Evolutionary conservation across 225 moss, liverwort and hornwort species (phyloP).

Genomic region (Takakia lepidozioides): DNA sequence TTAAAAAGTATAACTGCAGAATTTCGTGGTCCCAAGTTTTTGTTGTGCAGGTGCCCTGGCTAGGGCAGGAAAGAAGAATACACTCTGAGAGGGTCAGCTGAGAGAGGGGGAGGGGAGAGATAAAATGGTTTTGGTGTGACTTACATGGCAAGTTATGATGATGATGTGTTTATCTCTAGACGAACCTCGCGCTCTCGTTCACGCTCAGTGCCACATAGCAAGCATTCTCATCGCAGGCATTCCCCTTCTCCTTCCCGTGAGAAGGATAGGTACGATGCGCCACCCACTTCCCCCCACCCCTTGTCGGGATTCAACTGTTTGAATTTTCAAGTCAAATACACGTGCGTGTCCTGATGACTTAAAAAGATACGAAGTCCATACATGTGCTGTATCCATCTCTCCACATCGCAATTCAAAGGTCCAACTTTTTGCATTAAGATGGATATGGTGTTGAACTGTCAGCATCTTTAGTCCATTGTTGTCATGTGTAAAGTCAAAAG

Average conservation of each 20-base stretch:
- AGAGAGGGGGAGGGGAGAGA: conserved; percentile 44
- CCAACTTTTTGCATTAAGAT: too few species aligned
- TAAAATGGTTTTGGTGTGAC: conserved; percentile 66
- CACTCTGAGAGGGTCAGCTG: conserved; percentile 62
- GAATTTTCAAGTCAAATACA: too few species aligned
- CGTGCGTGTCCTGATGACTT: too few species aligned
- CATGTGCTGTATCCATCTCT: too few species aligned
- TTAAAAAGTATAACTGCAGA: conserved; percentile 50
- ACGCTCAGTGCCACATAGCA: conserved; percentile 97
- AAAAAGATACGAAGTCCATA: too few species aligned
- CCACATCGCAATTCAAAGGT: too few species aligned
- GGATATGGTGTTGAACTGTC: too few species aligned
- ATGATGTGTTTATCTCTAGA: conserved; percentile 99
- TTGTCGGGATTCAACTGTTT: conserved; percentile 4
- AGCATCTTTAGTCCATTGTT: too few species aligned
- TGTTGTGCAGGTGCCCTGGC: conserved; percentile 89
- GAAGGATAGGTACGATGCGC: conserved; percentile 95
- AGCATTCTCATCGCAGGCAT: conserved; percentile 99
- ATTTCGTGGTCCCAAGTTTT: conserved; percentile 77
- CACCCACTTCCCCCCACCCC: conserved; percentile 41
- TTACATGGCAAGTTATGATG: conserved; percentile 99
- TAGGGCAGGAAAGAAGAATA: conserved; percentile 40
- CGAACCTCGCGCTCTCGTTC: conserved; percentile 99
- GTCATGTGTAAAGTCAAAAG: too few species aligned
- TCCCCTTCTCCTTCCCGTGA: conserved; percentile 99